A percentile compares a stretch with the other conserved stretches of the same genome.
phyloP scores from a whole-genome alignment of 441 rosid genomes.

The Mallotus japonicus region DNA sequence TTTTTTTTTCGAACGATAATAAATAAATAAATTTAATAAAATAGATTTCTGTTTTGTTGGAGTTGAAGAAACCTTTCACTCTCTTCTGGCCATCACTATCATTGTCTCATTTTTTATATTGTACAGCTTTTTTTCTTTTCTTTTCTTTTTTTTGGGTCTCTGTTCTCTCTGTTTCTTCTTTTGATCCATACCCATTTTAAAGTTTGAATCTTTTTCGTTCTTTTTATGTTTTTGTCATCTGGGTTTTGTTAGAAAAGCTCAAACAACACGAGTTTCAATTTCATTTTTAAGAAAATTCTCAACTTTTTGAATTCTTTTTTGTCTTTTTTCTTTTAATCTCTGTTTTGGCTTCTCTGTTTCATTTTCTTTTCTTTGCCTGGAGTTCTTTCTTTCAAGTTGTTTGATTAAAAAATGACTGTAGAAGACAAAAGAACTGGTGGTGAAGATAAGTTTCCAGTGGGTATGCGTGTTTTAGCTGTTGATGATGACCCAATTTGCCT shows the following conservation, averaged over 20 bases:
- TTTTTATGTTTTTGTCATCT: constrained; percentile 13
- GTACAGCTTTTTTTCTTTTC: constrained; percentile 19
- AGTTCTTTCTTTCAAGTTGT: constrained; percentile 6
- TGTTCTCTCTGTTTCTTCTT: constrained; percentile 19
- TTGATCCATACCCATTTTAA: constrained; percentile 12
- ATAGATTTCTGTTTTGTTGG: constrained; percentile 30
- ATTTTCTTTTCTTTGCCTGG: constrained; percentile 8
- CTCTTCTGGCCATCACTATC: constrained; percentile 41
- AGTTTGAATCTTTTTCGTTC: constrained; percentile 13
- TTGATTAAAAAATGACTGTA: constrained; percentile 37
- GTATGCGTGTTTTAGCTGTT: constrained; percentile 89
- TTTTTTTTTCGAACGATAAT: too few species aligned
- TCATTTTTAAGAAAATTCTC: constrained; percentile 4
- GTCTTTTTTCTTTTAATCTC: constrained; percentile 4
- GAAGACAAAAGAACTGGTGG: constrained; percentile 31
- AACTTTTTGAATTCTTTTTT: constrained; percentile 3
- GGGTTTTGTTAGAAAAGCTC: constrained; percentile 29
- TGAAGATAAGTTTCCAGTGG: constrained; percentile 63
- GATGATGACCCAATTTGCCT: constrained; percentile 90
- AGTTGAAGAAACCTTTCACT: constrained; percentile 22
- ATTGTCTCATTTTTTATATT: constrained; percentile 27
- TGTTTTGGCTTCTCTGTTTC: constrained; percentile 23
- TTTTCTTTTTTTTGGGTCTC: not conserved
- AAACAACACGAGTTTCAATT: not conserved
- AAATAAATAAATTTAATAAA: too few species aligned